Evolutionary conservation across 306 rosid genomes (phyloP), one percentile per base, ranked within the genome.

Genomic region (Quercus gilva): DNA sequence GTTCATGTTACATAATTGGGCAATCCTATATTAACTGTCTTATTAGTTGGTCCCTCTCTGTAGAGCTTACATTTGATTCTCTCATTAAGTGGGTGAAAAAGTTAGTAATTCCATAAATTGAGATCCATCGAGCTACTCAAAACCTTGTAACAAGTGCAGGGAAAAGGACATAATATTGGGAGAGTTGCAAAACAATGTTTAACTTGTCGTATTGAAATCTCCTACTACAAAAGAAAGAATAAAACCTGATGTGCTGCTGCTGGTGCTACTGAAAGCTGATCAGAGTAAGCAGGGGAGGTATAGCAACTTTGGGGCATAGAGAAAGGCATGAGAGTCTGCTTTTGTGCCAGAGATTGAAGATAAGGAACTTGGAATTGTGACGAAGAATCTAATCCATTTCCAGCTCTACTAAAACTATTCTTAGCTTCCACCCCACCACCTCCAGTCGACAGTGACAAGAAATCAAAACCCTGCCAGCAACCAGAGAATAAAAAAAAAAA

Each of bases 211-310:
- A 3, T 19, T 33, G 52, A 15, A 45, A 67, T 67, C 4, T 33
- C 17, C 26, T 67, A 3, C 26, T 7, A 33, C 51, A 67, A 33
- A 68, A 69, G 76, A 71, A 51, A 80, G 76, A 75, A 55, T 55
- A 72, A 79, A 51, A 93, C 97, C 98, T 90, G 93, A 45, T 83
- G 85, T 37, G 83, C 86, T 78, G 76, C 76, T 49, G 84, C 79
- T 45, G 56, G 43, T 33, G 72, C 72, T 67, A 33, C 52, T 37
- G 93, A 71, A 79, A 67, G 78, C 70, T 79, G 90, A 75, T 88
- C 86, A 41, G 74, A 72, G 91, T 43, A 86, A 68, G 87, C 69
- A 35, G 89, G 60, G 3, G 92, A 71, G 80, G 82, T 84, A 75
- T 77, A 79, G 64, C 58, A 89, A 57, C 75, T 85, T n/a, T 80